phyloP scores from a whole-genome alignment of 345 rosid species.

The Passiflora organensis region DNA sequence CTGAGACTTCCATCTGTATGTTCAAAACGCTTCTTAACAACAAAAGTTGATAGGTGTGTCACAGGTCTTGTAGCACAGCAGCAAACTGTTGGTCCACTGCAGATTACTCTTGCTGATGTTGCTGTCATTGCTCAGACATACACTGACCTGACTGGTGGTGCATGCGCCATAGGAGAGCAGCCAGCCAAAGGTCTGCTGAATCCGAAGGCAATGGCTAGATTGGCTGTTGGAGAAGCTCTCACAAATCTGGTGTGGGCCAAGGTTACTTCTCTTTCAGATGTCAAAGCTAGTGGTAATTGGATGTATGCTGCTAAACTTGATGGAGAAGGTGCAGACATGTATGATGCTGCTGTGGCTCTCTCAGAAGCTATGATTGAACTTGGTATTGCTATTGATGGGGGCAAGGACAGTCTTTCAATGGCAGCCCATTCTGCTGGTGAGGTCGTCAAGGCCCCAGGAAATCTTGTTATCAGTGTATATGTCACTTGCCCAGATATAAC shows the following conservation, averaged over 20 bases:
- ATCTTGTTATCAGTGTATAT: slow-evolving; percentile 82
- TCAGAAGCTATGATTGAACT: slow-evolving; percentile 86
- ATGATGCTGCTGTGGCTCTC: slow-evolving; percentile 81
- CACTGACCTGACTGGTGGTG: slow-evolving; percentile 74
- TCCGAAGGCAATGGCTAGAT: slow-evolving; percentile 94
- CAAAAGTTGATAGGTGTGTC: slow-evolving; percentile 91
- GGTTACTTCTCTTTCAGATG: slow-evolving; percentile 80
- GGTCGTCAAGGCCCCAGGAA: slow-evolving; percentile 92
- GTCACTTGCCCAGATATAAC: slow-evolving; percentile 87
- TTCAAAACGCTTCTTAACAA: slow-evolving; percentile 82
- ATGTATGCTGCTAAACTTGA: slow-evolving; percentile 97
- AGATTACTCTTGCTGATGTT: slow-evolving; percentile 87
- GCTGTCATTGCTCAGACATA: slow-evolving; percentile 92
- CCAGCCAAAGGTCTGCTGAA: slow-evolving; percentile 79
- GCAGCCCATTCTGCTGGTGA: slow-evolving; percentile 80
- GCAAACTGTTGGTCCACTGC: slow-evolving; percentile 94
- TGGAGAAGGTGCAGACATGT: slow-evolving; percentile 95
- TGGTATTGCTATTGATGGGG: slow-evolving; percentile 96
- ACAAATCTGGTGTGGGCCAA: slow-evolving; percentile 95
- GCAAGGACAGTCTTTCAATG: slow-evolving; percentile 93
- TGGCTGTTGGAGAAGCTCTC: slow-evolving; percentile 90
- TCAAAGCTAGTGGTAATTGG: slow-evolving; percentile 96
- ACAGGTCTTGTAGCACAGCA: slow-evolving; percentile 98
- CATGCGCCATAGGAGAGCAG: slow-evolving; percentile 91
- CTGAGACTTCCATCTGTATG: slow-evolving; percentile 77